These are phyloP conservation scores for Teratosphaeria viscida DNA, from an alignment of 2,329 filamentous ascomycete species.

Conservation along the genomic window DNA sequence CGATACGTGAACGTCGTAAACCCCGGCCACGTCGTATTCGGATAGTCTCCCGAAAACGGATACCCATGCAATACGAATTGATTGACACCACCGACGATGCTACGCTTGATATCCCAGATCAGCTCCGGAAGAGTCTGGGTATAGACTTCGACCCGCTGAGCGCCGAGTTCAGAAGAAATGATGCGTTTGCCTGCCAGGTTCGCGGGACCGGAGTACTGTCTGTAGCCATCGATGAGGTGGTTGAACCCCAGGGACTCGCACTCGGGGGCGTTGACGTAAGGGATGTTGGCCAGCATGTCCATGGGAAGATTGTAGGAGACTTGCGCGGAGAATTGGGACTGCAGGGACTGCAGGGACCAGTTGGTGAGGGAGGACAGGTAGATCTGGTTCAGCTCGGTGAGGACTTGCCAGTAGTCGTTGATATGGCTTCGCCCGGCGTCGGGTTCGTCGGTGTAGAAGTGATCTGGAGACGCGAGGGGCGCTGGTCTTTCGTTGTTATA, in stretches of 20 bases:
- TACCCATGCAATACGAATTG: slow-evolving; percentile 37
- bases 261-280: slow-evolving; percentile 25
- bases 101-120: slow-evolving; percentile 28
- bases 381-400: slow-evolving; percentile 17
- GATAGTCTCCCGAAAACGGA: slow-evolving; percentile 32
- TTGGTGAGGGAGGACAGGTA: slow-evolving; percentile 17
- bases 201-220: slow-evolving; percentile 25
- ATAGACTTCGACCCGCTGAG: slow-evolving; percentile 18
- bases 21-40: slow-evolving; percentile 41
- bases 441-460: slow-evolving; percentile 14
- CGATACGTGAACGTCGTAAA: slow-evolving; percentile 35
- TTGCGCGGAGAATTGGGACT: slow-evolving; percentile 20
- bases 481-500: slow-evolving; percentile 9
- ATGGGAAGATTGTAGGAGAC: slow-evolving; percentile 27
- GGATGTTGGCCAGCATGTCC: slow-evolving; percentile 23
- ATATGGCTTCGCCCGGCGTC: slow-evolving; percentile 15
- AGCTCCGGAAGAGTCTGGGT: slow-evolving; percentile 22
- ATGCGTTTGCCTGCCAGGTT: slow-evolving; percentile 22
- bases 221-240: slow-evolving; percentile 23
- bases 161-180: slow-evolving; percentile 27
- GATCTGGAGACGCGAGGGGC: slow-evolving; percentile 12
- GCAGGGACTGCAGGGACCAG: slow-evolving; percentile 13
- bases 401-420: slow-evolving; percentile 21
- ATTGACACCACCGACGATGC: slow-evolving; percentile 33
- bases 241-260: slow-evolving; percentile 26